Evolutionary conservation across 352 stramenopile species (phyloP).

Genomic region (Globisporangium barbulae): DNA sequence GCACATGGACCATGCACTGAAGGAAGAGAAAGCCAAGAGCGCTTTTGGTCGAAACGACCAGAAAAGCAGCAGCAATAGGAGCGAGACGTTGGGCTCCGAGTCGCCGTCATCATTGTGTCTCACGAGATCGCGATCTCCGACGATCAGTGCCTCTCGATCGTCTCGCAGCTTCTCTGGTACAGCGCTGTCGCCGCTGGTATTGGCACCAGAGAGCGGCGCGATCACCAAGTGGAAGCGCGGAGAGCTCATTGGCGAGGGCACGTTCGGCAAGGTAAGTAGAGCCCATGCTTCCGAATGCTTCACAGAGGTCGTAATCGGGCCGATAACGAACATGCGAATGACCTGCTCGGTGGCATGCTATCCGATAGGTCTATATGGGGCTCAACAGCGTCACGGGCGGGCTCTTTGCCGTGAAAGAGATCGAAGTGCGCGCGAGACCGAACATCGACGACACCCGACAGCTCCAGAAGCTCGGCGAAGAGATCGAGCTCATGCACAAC

Average conservation of each 20-base stretch:
- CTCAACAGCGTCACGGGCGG: slow-evolving; percentile 92
- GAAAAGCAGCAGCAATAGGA: slow-evolving; percentile 10
- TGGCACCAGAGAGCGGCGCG: slow-evolving; percentile 20
- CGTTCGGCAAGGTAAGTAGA: slow-evolving; percentile 73
- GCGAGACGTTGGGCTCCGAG: neutral
- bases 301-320: too few species aligned
- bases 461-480: slow-evolving; percentile 76
- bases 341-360: neutral
- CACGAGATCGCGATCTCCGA: slow-evolving; percentile 14
- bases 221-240: slow-evolving; percentile 91
- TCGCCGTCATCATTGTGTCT: slow-evolving; percentile 8
- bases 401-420: slow-evolving; percentile 89
- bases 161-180: neutral
- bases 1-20: slow-evolving; percentile 24
- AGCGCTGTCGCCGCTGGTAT: slow-evolving; percentile 7
- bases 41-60: slow-evolving; percentile 17
- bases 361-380: slow-evolving; percentile 85
- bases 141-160: slow-evolving; percentile 11
- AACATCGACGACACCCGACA: slow-evolving; percentile 54
- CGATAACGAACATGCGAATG: neutral
- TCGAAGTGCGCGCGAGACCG: slow-evolving; percentile 69
- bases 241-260: slow-evolving; percentile 92
- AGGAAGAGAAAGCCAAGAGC: slow-evolving; percentile 11
- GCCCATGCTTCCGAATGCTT: too few species aligned
- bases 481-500: slow-evolving; percentile 95